Base-by-base conservation (phyloP, 768 basidiomycete species). In the Nidularia pulvinata region DNA sequence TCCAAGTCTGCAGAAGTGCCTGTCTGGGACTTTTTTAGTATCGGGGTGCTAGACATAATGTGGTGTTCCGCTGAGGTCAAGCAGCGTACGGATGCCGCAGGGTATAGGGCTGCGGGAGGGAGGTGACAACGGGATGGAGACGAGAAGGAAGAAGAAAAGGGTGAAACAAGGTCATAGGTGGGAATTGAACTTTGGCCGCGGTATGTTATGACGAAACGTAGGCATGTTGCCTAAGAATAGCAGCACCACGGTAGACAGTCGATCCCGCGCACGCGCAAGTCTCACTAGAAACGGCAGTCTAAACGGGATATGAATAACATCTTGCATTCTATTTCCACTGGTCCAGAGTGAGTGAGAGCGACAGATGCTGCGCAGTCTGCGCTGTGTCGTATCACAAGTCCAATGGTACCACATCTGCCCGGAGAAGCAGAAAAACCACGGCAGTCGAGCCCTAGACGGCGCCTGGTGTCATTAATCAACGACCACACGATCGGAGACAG, bases 121-220 rank as follows among this genome's bases (percentile, higher is more conserved):
- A 5, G 22, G 48, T 33, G 7, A 25, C 19, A 3, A 14, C 13
- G 48, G 14, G 22, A 49, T 14, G 16, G 19, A 30, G 46, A 47
- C 22, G 46, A 32, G 30, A 47, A 16, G 48, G 14, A 35, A 16
- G 39, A 49, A 34, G 48, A 25, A 49, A 34, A 10, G 33, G 34
- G 33, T 49, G 48, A 32, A 49, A 46, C 46, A 46, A 46, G 46
- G 46, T n/a, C 14, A 49, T 10, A 33, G 14, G 33, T 34, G 48
- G 19, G 22, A 30, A 14, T 14, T 33, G 34, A 14, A 49, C 33
- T 30, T 49, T 14, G 22, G 48, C 22, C 46, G 10, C 13, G 16
- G 22, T 13, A 43, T 43, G 19, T 13, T 49, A 49, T 49, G 48
- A 49, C 48, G 48, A 49, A 49, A 49, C 48, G 33, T 19, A 16